A percentile compares a stretch with the other conserved stretches of the same genome.
These are phyloP conservation scores for Tricholoma sp. DNA, from an alignment of 768 basidiomycete species.

Conservation along the genomic window DNA sequence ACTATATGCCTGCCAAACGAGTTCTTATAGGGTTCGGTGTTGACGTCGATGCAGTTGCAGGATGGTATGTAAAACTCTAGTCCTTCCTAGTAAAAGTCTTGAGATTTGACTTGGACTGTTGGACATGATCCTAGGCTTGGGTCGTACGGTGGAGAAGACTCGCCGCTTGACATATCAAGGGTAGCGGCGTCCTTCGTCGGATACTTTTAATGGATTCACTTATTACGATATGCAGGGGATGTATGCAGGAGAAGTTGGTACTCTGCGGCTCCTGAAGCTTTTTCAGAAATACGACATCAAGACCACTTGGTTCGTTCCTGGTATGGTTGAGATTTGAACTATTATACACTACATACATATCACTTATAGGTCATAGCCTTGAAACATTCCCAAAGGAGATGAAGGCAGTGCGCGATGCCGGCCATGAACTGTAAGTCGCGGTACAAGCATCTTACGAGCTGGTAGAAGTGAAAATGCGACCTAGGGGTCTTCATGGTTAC, in stretches of 20 bases:
- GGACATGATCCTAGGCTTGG: conserved; percentile 60
- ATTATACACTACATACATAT: neutral
- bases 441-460: too few relatives aligned
- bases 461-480: too few relatives aligned
- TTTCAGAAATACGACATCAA: conserved; percentile 62
- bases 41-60: conserved; percentile 74
- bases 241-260: conserved; percentile 76
- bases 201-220: neutral
- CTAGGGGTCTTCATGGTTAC: conserved; percentile 63
- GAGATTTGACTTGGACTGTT: neutral
- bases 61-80: conserved; percentile 42
- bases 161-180: conserved; percentile 64
- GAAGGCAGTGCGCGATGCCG: conserved; percentile 64
- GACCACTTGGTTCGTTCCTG: conserved; percentile 77
- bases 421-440: conserved; percentile 57
- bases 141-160: conserved; percentile 71
- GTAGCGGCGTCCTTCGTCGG: conserved; percentile 23
- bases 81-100: neutral
- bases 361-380: conserved; percentile 52
- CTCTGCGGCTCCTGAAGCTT: conserved; percentile 61
- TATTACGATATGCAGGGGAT: conserved; percentile 37
- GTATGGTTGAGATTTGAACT: conserved; percentile 19
- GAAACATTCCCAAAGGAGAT: conserved; percentile 73
- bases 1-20: conserved; percentile 54
- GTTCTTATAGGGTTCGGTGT: conserved; percentile 61